Base-by-base conservation (phyloP, 768 basidiomycete genomes). In the Macrolepiota albuminosa region DNA sequence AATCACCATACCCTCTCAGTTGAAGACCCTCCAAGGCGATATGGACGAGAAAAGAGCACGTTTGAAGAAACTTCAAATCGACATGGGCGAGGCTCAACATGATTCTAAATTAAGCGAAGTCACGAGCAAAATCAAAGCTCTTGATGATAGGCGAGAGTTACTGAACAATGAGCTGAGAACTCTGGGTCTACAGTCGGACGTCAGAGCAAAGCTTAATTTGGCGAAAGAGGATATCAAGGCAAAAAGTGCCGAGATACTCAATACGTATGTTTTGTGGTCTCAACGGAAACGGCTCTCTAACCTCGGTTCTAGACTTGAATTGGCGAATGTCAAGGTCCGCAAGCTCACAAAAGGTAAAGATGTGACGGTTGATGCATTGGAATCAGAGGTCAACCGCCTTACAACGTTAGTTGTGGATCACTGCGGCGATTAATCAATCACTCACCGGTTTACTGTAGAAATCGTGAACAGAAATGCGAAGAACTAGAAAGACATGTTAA, bases 161-260 rank as follows among this genome's bases (percentile, higher is more conserved):
- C 74, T 96, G 61, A 91, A 87, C 57, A 64, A 71, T 0, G 95
- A 97, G 61, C 78, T 95, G 45, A 79, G 84, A 36, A 73, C 78
- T 1, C 72, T 97, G 65, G 93, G 85, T 64, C 66, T 84, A 48
- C 94, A 98, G 69, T 88, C 91, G 0, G 90, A 95, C 56, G 77
- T 84, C 1, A 78, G 96, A 47, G 93, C 95, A 2, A 88, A 84
- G 65, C 70, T 98, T 55, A 84, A 88, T 43, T 67, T 96, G 62
- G 90, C 92, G 68, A 78, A 86, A 60, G 76, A 76, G 1, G 91
- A 95, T 63, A 70, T 86, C 47, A 83, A 79, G 69, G 79, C 73
- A 57, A 91, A 90, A 73, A 75, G 76, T 48, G 75, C 75, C 16
- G 91, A 94, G 43, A 78, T 94, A 14, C 76, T 82, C 62, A 85